These are phyloP conservation scores for Dendrobium chrysotoxum DNA, from an alignment of 106 monocot genomes.

Conservation along the genomic window DNA sequence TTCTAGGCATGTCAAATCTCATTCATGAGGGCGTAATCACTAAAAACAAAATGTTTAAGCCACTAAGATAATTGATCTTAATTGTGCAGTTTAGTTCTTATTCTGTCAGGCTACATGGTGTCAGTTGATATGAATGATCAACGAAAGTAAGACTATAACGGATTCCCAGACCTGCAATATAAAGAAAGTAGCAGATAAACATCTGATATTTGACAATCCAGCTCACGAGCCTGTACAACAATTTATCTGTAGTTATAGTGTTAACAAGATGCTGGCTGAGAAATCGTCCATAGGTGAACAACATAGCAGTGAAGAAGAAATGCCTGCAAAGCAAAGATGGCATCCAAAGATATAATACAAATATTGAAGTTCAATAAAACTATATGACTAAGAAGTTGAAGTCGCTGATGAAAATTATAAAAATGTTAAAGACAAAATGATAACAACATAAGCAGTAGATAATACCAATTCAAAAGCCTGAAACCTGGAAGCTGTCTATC, in stretches of 20 bases:
- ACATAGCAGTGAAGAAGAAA: slow-evolving; percentile 52
- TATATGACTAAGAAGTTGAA: not conserved
- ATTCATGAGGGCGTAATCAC: not conserved
- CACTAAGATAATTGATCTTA: not conserved
- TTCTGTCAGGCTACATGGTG: not conserved
- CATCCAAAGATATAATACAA: not conserved
- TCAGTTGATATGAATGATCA: not conserved
- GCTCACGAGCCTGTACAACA: slow-evolving; percentile 79
- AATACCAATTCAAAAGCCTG: slow-evolving; percentile 92
- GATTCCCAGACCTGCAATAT: slow-evolving; percentile 55
- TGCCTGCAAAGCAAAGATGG: slow-evolving; percentile 47
- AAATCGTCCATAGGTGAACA: slow-evolving; percentile 92
- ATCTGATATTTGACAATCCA: slow-evolving; percentile 96
- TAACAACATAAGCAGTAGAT: not conserved
- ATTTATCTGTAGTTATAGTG: slow-evolving; percentile 80
- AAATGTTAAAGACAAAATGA: not conserved
- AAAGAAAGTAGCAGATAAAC: slow-evolving; percentile 93
- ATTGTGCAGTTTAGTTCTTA: not conserved
- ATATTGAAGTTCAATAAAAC: not conserved
- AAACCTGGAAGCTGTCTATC: slow-evolving; percentile 84
- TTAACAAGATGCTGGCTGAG: slow-evolving; percentile 91
- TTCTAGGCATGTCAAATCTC: not conserved
- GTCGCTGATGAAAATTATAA: not conserved
- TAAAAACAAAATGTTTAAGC: not conserved
- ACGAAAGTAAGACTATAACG: not conserved